phyloP scores from a whole-genome alignment of 805 yeast species.

The Candida stauntonica region DNA sequence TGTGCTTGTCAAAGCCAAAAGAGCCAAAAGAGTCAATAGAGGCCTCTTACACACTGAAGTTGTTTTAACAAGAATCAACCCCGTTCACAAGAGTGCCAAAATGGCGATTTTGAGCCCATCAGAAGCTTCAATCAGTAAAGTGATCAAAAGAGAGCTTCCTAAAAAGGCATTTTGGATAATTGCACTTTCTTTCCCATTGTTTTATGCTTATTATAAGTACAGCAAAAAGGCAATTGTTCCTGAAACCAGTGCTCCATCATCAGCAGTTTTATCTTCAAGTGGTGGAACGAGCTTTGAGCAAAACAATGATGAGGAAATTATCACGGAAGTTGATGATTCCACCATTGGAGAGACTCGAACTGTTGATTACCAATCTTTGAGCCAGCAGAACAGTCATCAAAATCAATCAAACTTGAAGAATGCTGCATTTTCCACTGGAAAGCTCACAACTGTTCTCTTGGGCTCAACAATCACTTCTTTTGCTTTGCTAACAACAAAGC shows the following conservation, averaged over 20 bases:
- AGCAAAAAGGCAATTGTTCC: too few species aligned
- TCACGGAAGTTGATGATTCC: constrained; percentile 3
- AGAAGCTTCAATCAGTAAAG: constrained; percentile 6
- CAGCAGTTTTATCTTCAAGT: too few species aligned
- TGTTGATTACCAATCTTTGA: too few species aligned
- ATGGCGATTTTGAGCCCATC: constrained; percentile 17
- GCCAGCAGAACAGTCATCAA: not conserved
- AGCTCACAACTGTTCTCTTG: not conserved
- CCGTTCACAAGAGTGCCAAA: constrained; percentile 11
- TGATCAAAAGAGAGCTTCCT: constrained; percentile 10
- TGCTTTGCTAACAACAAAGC: constrained; percentile 8
- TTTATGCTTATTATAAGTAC: constrained; percentile 3
- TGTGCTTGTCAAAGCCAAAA: constrained; percentile 3
- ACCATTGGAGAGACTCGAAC: not conserved
- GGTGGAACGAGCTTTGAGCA: not conserved
- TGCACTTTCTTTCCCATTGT: constrained; percentile 8
- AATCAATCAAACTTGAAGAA: not conserved
- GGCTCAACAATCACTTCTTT: constrained; percentile 7
- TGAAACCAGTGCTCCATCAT: too few species aligned
- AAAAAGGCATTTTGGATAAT: constrained; percentile 9
- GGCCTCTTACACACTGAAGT: constrained; percentile 14
- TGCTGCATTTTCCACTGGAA: not conserved
- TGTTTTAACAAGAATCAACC: constrained; percentile 9
- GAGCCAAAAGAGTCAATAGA: constrained; percentile 9
- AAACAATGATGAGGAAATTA: constrained; percentile 3